Evolutionary conservation across 2,329 filamentous ascomycete species (phyloP).

Genomic region (Xylariales sp.): DNA sequence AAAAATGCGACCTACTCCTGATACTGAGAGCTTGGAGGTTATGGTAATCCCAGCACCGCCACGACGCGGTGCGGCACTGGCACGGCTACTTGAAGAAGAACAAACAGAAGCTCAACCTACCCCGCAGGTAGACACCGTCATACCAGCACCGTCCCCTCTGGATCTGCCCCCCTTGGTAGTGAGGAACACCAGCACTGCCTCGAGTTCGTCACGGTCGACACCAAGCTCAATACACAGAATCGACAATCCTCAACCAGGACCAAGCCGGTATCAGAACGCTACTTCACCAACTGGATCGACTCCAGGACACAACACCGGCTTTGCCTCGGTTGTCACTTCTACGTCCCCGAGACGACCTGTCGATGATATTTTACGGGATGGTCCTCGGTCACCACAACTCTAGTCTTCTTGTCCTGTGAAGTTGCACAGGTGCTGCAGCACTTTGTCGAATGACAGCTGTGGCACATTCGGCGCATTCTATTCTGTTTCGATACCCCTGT

Average conservation of each 20-base stretch:
- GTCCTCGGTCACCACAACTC: background rate
- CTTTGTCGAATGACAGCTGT: slow-evolving; percentile 5
- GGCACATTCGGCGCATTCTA: slow-evolving; percentile 1
- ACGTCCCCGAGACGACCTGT: slow-evolving; percentile 16
- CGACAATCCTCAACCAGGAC: slow-evolving; percentile 9
- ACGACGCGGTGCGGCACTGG: slow-evolving; percentile 51
- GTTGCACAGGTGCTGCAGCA: slow-evolving; percentile 6
- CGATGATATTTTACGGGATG: slow-evolving; percentile 16
- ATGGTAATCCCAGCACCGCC: slow-evolving; percentile 59
- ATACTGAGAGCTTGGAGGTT: slow-evolving; percentile 52
- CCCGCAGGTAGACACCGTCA: slow-evolving; percentile 1
- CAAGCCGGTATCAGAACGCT: slow-evolving; percentile 10
- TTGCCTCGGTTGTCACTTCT: background rate
- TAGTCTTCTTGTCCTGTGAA: slow-evolving; percentile 1
- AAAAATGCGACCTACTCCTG: slow-evolving; percentile 46
- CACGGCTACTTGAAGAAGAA: slow-evolving; percentile 54
- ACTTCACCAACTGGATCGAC: slow-evolving; percentile 7
- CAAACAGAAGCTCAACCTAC: slow-evolving; percentile 11
- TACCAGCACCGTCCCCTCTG: slow-evolving; percentile 5
- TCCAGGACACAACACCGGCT: background rate
- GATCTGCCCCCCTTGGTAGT: slow-evolving; percentile 10
- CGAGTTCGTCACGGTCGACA: slow-evolving; percentile 10
- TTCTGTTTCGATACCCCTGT: background rate
- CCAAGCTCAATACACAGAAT: slow-evolving; percentile 13
- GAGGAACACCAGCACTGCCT: slow-evolving; percentile 10